A percentile compares a stretch with the other conserved stretches of the same genome.
These are phyloP conservation scores for Tephrocybe sp. DNA, from an alignment of 768 basidiomycete species.

Conservation along the genomic window DNA sequence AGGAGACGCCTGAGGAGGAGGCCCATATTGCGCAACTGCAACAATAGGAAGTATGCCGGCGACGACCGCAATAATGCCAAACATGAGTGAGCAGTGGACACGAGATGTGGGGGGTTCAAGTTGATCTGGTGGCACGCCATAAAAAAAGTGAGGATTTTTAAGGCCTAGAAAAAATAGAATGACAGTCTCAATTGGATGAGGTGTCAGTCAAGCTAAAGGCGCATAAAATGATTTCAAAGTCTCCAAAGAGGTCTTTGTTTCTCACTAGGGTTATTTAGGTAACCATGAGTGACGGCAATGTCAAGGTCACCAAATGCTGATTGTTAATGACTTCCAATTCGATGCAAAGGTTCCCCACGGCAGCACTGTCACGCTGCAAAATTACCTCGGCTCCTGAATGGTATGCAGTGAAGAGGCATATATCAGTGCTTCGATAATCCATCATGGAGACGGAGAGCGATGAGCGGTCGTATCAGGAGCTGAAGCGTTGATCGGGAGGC, in stretches of 20 bases:
- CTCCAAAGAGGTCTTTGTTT: slow-evolving; percentile 4
- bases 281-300: neutral
- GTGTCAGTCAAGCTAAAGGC: neutral
- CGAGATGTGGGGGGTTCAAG: neutral
- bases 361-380: neutral
- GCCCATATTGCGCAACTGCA: slow-evolving; percentile 36
- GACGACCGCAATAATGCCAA: slow-evolving; percentile 20
- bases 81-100: slow-evolving; percentile 22
- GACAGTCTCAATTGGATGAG: neutral
- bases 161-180: neutral
- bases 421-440: neutral
- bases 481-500: neutral
- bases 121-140: neutral
- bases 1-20: slow-evolving; percentile 18
- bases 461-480: neutral
- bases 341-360: neutral
- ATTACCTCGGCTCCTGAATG: neutral
- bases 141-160: slow-evolving; percentile 1
- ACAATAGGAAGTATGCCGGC: slow-evolving; percentile 30
- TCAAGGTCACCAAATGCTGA: too few species aligned
- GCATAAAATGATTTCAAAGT: neutral
- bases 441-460: neutral
- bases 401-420: neutral
- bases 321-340: neutral
- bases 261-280: slow-evolving; percentile 5